Evolutionary conservation across 192 early-diverging fungal species (phyloP).

Genomic region (Backusella tarrabulga): DNA sequence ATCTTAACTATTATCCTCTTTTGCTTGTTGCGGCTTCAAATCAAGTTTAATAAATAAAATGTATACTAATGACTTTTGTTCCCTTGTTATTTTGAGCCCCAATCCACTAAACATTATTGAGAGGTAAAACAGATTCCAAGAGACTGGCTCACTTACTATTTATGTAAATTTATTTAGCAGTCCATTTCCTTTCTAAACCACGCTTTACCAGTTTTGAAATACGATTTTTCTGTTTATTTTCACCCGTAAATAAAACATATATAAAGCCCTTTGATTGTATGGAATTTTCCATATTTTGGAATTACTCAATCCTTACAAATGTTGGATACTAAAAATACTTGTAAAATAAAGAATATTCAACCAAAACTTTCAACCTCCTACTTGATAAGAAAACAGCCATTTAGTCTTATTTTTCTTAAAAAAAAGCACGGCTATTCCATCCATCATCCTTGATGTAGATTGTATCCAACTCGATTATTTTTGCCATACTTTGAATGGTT

Average conservation of each 20-base stretch:
- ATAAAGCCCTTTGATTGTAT: neutral
- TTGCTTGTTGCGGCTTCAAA: neutral
- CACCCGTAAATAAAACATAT: neutral
- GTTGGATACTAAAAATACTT: too few species aligned
- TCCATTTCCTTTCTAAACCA: neutral
- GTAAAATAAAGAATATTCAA: too few species aligned
- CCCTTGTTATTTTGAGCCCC: neutral
- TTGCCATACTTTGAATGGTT: too few species aligned
- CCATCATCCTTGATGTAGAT: too few species aligned
- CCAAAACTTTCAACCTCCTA: neutral
- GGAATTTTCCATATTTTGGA: neutral
- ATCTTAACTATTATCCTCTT: neutral
- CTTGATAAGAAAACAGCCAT: neutral
- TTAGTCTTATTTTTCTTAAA: neutral
- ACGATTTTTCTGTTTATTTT: neutral
- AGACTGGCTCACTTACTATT: neutral
- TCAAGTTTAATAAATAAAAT: neutral
- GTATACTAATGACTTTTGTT: neutral
- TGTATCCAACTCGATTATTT: too few species aligned
- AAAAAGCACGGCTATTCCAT: neutral
- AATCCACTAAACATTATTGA: neutral
- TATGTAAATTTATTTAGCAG: neutral
- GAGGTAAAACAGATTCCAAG: neutral
- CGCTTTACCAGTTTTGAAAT: neutral
- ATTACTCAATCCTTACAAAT: neutral